Evolutionary conservation across 2,329 filamentous ascomycete species (phyloP).

Genomic region (Aspergillus sp.): DNA sequence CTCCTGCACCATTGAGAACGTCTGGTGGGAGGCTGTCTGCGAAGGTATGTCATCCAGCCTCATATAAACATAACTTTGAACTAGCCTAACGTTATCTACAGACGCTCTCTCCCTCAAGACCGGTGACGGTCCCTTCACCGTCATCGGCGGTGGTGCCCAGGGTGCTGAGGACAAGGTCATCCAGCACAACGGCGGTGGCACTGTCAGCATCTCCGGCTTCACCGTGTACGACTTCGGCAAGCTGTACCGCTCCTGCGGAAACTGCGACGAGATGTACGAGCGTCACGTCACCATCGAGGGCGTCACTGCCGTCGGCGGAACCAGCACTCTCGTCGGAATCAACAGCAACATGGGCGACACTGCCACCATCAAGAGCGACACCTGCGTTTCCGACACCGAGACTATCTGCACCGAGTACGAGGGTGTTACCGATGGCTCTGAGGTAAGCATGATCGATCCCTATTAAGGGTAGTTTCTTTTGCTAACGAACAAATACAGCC

Average conservation of each 20-base stretch:
- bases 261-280: slow-evolving; percentile 33
- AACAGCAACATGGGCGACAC: slow-evolving; percentile 25
- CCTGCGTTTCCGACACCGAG: slow-evolving; percentile 27
- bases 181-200: slow-evolving; percentile 37
- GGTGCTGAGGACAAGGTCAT: slow-evolving; percentile 35
- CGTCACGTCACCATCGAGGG: slow-evolving; percentile 30
- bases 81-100: neutral
- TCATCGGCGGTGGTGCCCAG: slow-evolving; percentile 39
- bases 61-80: too few relatives aligned
- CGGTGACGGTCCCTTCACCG: slow-evolving; percentile 32
- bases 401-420: slow-evolving; percentile 22
- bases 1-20: slow-evolving; percentile 32
- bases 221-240: slow-evolving; percentile 44
- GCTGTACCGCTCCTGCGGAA: slow-evolving; percentile 51
- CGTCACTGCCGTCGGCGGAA: slow-evolving; percentile 31
- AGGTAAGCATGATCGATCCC: slow-evolving; percentile 1
- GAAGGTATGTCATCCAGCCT: slow-evolving; percentile 34
- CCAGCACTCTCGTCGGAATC: slow-evolving; percentile 32
- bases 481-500: neutral
- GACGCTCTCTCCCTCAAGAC: slow-evolving; percentile 37
- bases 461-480: too few relatives aligned
- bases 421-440: slow-evolving; percentile 31
- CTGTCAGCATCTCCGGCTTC: slow-evolving; percentile 38
- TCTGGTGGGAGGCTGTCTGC: slow-evolving; percentile 41
- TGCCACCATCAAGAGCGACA: slow-evolving; percentile 17